Base-by-base conservation (phyloP, 2,329 filamentous ascomycete genomes). In the Plectosphaerella cucumerina region DNA sequence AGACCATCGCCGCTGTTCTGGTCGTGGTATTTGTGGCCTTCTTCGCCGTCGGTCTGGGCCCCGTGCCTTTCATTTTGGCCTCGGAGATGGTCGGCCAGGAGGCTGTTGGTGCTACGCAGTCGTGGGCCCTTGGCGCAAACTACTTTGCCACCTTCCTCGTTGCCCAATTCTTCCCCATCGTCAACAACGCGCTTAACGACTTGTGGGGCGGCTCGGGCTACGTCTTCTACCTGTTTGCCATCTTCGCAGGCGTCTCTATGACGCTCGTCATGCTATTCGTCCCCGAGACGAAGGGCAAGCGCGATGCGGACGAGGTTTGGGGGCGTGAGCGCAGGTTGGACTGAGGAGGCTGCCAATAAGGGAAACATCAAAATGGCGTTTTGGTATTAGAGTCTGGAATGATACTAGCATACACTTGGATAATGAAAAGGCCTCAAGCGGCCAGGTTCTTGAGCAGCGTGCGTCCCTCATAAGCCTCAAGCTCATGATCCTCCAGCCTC, bases 141-240 rank as follows among this genome's bases (percentile, higher is more conserved):
- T 97, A 95, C 77, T 77, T 90, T 22, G 88, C 91, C 1, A 97
- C 93, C 0, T 97, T 97, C 63, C 60, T 96, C 20, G 91, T 99
- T 2, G 92, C 93, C 0, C 91, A 97, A 61, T 96, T 96, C 70
- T 97, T 99, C 74, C 93, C 94, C 0, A 80, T 97, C 18, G 69
- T 96, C 54, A 95, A 96, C 63, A 81, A 83, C 42, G 81, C 80
- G 4, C 70, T 97, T 48, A 92, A 86, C 61, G 65, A 70, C 0
- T 62, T 68, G 3, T 66, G 85, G 11, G 82, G 89, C 0, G 87
- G 86, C 0, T 80, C 85, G 3, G 92, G 93, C 2, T 89, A 86
- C 73, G 87, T 94, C 0, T 99, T 96, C 65, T 96, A 94, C 65
- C 77, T 96, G n/a, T 99, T 99, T 67, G 85, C 90, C 0, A 85